Evolutionary conservation across 2,329 filamentous ascomycete genomes (phyloP).

Genomic region (Pyrenochaeta sp.): DNA sequence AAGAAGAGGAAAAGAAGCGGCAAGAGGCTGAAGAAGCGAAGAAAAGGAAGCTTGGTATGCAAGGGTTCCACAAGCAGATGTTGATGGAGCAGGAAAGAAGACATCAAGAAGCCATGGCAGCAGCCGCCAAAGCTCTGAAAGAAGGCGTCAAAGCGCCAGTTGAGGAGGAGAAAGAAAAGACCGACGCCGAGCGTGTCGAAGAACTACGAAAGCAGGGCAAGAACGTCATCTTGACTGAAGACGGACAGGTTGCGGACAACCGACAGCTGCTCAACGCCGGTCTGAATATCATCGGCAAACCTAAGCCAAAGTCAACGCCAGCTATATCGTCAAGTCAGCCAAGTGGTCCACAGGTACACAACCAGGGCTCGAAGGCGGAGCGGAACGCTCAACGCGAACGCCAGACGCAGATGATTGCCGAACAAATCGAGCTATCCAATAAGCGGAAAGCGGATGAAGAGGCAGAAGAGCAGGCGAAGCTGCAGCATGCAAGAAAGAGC

Average conservation of each 20-base stretch:
- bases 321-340: constrained; percentile 23
- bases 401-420: constrained; percentile 80
- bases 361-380: constrained; percentile 51
- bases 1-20: constrained; percentile 73
- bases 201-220: constrained; percentile 71
- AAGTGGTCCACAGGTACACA: constrained; percentile 19
- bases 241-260: constrained; percentile 84
- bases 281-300: constrained; percentile 74
- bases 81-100: constrained; percentile 74
- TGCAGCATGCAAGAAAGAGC: constrained; percentile 75
- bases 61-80: constrained; percentile 78
- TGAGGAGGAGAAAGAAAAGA: constrained; percentile 47
- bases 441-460: constrained; percentile 76
- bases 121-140: constrained; percentile 60
- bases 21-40: constrained; percentile 73
- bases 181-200: constrained; percentile 70
- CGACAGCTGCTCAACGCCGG: constrained; percentile 79
- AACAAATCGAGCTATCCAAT: constrained; percentile 75
- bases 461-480: constrained; percentile 69
- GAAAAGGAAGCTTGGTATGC: constrained; percentile 75
- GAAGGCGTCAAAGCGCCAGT: constrained; percentile 43
- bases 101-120: constrained; percentile 74
- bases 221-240: constrained; percentile 78
- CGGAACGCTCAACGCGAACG: constrained; percentile 76
- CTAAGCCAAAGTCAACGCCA: constrained; percentile 56